phyloP scores from a whole-genome alignment of 176 grass and related monocot species.

The Lolium rigidum region DNA sequence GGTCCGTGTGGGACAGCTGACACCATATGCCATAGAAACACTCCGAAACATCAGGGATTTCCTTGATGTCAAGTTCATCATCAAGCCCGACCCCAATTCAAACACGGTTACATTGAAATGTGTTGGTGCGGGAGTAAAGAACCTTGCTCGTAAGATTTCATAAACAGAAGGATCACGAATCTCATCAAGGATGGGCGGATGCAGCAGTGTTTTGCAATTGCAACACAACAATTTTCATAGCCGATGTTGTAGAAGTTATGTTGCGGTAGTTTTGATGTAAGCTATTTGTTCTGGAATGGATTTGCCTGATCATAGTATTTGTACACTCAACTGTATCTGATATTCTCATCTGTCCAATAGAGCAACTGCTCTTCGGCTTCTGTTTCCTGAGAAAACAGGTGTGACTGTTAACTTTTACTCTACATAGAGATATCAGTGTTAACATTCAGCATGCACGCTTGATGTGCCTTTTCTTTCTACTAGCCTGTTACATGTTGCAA shows the following conservation, averaged over 20 bases:
- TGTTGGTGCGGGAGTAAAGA: constrained; percentile 75
- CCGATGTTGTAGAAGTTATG: not conserved
- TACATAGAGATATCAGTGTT: not conserved
- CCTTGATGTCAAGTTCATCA: constrained; percentile 79
- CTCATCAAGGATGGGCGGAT: not conserved
- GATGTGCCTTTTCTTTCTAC: not conserved
- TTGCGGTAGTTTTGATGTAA: not conserved
- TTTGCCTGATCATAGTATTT: constrained; percentile 6
- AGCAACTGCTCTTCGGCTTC: not conserved
- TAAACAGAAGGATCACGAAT: constrained; percentile 40
- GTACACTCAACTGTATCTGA: not conserved
- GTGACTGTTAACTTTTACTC: not conserved
- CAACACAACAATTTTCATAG: not conserved
- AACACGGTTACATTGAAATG: constrained; percentile 82
- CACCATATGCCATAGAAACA: constrained; percentile 76
- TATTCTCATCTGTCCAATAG: not conserved
- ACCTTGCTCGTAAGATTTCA: constrained; percentile 72
- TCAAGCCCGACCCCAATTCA: constrained; percentile 77
- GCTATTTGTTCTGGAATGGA: constrained; percentile 12
- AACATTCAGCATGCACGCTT: not conserved
- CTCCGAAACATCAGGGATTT: constrained; percentile 87
- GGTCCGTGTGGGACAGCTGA: constrained; percentile 78
- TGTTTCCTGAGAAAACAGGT: constrained; percentile 2
- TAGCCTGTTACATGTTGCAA: not conserved
- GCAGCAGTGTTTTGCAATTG: constrained; percentile 29